phyloP scores from a whole-genome alignment of 23 red algal genomes.

The Gracilariopsis chorda region DNA sequence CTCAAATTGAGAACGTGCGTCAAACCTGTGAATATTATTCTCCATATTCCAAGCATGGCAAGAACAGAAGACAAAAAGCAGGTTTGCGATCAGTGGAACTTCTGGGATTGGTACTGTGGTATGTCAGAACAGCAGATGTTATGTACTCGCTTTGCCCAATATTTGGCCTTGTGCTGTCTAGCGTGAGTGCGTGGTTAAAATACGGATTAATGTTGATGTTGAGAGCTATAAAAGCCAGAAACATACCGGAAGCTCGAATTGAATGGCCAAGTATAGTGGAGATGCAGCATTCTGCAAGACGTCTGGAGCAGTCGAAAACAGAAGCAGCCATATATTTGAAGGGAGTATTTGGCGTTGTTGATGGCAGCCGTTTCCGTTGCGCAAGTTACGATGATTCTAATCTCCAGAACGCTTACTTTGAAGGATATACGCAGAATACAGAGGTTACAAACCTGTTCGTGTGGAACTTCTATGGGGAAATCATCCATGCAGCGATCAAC shows the following conservation, averaged over 20 bases:
- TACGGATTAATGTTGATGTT: neutral
- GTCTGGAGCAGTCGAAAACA: neutral
- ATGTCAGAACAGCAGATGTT: neutral
- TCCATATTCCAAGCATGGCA: neutral
- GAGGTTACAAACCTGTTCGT: neutral
- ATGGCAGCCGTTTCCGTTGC: neutral
- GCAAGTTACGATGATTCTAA: neutral
- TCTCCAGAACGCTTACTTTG: neutral
- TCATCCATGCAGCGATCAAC: slow-evolving; percentile 4
- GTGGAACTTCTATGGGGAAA: neutral
- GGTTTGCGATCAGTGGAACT: neutral
- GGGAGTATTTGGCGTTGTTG: neutral
- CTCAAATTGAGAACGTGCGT: neutral
- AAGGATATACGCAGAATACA: neutral
- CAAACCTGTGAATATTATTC: neutral
- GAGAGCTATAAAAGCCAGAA: neutral
- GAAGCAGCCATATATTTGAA: neutral
- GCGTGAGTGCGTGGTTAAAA: neutral
- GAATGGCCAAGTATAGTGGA: neutral
- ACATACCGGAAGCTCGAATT: neutral
- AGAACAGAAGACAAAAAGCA: neutral
- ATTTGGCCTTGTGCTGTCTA: neutral
- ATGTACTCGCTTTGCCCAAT: neutral
- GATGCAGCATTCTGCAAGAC: neutral
- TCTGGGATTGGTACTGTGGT: neutral